Conservation (phyloP, 257 asterid genomes). For the Fraxinus excelsior region DNA sequence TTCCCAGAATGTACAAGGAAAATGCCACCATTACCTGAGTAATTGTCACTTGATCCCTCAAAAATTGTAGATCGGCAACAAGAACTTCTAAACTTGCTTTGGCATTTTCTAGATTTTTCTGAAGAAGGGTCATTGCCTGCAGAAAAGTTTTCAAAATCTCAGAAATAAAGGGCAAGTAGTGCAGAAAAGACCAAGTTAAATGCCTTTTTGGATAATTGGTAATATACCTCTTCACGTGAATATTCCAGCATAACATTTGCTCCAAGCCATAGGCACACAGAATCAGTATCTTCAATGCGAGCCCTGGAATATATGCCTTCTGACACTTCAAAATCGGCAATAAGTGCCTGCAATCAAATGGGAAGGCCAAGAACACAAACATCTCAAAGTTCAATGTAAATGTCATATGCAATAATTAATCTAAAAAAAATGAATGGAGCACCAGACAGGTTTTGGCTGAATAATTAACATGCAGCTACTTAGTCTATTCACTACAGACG, state of each 20-base stretch:
- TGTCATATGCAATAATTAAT: neutral
- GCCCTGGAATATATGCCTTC: constrained; percentile 95
- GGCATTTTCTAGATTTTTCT: constrained; percentile 83
- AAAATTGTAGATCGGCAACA: constrained; percentile 80
- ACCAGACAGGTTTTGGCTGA: neutral
- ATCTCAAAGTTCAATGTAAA: constrained; percentile 6
- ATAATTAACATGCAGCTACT: neutral
- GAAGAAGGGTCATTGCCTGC: constrained; percentile 82
- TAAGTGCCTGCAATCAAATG: constrained; percentile 57
- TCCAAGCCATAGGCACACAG: constrained; percentile 95
- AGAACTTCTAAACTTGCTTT: constrained; percentile 88
- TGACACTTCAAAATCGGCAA: constrained; percentile 92
- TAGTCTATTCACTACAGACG: no score
- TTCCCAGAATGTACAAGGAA: constrained; percentile 5
- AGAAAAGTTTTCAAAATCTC: constrained; percentile 21
- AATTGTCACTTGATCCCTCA: constrained; percentile 90
- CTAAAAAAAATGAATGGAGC: neutral
- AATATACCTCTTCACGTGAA: constrained; percentile 75
- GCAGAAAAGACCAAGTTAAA: constrained; percentile 10
- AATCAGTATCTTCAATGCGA: constrained; percentile 73
- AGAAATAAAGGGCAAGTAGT: neutral
- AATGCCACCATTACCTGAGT: constrained; percentile 58
- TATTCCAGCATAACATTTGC: constrained; percentile 98
- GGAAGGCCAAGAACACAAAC: constrained; percentile 6
- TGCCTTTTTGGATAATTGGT: constrained; percentile 17